Evolutionary conservation across 768 basidiomycete genomes (phyloP), one percentile per base, ranked within the genome.

Genomic region (Calocybe gangraenosa): DNA sequence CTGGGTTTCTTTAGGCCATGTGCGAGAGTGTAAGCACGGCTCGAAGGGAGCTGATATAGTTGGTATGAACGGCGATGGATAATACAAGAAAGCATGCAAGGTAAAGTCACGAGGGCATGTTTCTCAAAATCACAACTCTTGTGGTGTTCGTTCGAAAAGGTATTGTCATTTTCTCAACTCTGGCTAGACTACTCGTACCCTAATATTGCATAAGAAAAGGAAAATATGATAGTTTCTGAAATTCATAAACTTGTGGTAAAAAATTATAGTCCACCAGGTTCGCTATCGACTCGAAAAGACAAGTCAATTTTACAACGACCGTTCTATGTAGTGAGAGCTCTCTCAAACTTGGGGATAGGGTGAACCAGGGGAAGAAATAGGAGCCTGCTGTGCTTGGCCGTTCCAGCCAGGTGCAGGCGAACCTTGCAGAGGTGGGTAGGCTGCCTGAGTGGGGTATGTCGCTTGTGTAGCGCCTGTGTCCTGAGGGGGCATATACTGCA

Each of bases 21-120:
- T 7, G 45, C 23, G 23, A 38, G 17, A 4, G 30, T 40, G 37
- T 36, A 35, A 11, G 40, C 13, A 19, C 33, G 9, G 6, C 41
- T 15, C 17, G 13, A n/a, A 5, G 42, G 22, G 9, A 34, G 17
- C 9, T 46, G 13, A 35, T 36, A 25, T 31, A 36, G 21, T 30
- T 41, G 51, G 40, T 46, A 53, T 50, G 48, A 43, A 46, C 41
- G 42, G 25, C 47, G 46, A 20, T 43, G 49, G 37, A 50, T 42
- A 14, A 42, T 48, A 46, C 46, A 50, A 18, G 48, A 50, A 40
- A 55, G 44, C 49, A 51, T 47, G 41, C 44, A 9, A 30, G n/a
- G n/a, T n/a, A n/a, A n/a, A n/a, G n/a, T n/a, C n/a, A n/a, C n/a
- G n/a, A n/a, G n/a, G n/a, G n/a, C n/a, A n/a, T n/a, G n/a, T n/a